Evolutionary conservation across 2,329 filamentous ascomycete species (phyloP), one percentile per base, ranked within the genome.

Genomic region (Salinomyces thailandicus): DNA sequence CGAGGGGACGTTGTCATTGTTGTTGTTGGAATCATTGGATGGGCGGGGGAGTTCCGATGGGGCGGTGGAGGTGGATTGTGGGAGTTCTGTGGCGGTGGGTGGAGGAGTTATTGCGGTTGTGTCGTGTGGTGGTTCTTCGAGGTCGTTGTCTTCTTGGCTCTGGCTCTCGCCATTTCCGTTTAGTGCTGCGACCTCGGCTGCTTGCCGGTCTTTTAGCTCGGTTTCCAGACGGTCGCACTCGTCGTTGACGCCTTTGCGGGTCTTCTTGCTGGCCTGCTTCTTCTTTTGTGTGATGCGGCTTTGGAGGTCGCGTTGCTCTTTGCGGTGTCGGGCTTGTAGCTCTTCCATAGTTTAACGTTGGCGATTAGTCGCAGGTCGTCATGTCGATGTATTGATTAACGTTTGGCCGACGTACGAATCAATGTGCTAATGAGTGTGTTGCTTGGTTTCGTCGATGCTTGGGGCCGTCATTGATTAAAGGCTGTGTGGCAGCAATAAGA

Each of bases 201-300:
- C 63, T 18, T 79, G 75, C 41, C 59, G 62, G 38, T 73, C 69
- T 36, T 67, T 67, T 27, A 77, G 57, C 39, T 76, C 71, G 26
- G 60, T 57, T 47, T 78, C 74, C 24, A 77, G 60, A 17, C 62
- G 57, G 14, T 73, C 73, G 54, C 75, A 79, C 52, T 79, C 75
- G 46, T 79, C 75, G 44, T 77, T 77, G 27, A 71, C 62, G 22
- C 62, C 63, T 46, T 70, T 77, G 33, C 75, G 68, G 6, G 75
- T 77, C 60, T 78, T 79, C 64, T 96, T 98, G 31, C 81, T 93
- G 12, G 91, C 87, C 49, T 83, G 81, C 69, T 95, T 96, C 71
- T 95, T 98, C 72, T 95, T 96, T 63, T 81, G 86, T 4, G 85
- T 95, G 54, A 93, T 78, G 41, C 81, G 79, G 34, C 77, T 73